A percentile compares a stretch with the other conserved stretches of the same genome.
These are phyloP conservation scores for Haplosporangium sp. DNA, from an alignment of 371 early-diverging fungal genomes.

Conservation along the genomic window DNA sequence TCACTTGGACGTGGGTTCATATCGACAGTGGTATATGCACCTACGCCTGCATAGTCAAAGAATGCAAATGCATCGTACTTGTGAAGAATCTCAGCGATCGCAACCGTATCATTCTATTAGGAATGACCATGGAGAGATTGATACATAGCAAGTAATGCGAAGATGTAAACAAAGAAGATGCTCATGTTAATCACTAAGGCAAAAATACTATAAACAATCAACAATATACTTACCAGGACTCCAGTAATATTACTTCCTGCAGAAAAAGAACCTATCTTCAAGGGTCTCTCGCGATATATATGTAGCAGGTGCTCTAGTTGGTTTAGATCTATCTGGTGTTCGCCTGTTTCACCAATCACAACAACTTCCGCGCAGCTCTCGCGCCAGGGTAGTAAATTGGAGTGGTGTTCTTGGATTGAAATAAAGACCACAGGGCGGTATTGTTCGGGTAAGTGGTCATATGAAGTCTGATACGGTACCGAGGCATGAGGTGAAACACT, in stretches of 20 bases:
- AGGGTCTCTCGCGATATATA: conserved; percentile 20
- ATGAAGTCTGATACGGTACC: background rate
- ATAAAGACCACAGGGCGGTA: conserved; percentile 40
- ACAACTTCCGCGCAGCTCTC: conserved; percentile 42
- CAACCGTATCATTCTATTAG: conserved; percentile 40
- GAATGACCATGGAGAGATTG: no score
- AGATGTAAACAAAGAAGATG: conserved; percentile 4
- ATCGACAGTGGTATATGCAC: no score
- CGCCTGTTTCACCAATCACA: conserved; percentile 22
- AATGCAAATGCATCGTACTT: conserved; percentile 29
- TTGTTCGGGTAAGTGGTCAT: conserved; percentile 5
- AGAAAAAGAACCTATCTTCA: conserved; percentile 38
- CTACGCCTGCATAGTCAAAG: background rate
- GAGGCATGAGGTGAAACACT: background rate
- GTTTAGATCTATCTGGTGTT: conserved; percentile 20
- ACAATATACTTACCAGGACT: conserved; percentile 22
- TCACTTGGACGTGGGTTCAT: background rate
- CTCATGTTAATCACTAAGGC: background rate
- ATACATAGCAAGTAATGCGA: background rate
- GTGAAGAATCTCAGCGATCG: conserved; percentile 27
- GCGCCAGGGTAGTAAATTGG: conserved; percentile 42
- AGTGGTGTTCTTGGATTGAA: conserved; percentile 48
- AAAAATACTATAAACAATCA: background rate
- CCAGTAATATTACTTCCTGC: conserved; percentile 49
- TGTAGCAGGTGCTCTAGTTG: conserved; percentile 26